phyloP scores from a whole-genome alignment of 305 asterid genomes.

The Fraxinus latifolia region DNA sequence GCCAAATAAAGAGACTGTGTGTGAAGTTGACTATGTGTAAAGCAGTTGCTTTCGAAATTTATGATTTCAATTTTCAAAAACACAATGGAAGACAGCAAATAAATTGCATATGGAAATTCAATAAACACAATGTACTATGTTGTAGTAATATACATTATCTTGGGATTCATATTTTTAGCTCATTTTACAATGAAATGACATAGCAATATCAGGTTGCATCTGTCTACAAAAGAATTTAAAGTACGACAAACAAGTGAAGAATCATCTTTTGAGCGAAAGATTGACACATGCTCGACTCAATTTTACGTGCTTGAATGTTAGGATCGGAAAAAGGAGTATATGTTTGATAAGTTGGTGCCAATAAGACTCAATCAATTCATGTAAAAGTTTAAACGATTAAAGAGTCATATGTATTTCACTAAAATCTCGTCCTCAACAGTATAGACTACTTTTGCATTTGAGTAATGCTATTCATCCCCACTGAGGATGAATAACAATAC shows the following conservation, averaged over 20 bases:
- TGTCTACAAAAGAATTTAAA: background rate
- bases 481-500: too few relatives aligned
- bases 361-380: background rate
- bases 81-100: background rate
- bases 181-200: background rate
- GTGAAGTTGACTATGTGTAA: slow-evolving; percentile 15
- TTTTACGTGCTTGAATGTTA: background rate
- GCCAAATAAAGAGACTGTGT: slow-evolving; percentile 2
- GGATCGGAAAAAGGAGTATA: background rate
- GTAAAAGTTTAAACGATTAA: background rate
- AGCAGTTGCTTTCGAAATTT: background rate
- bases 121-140: background rate
- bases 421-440: background rate
- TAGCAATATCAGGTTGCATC: background rate
- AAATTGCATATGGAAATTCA: background rate
- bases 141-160: background rate
- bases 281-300: background rate
- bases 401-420: too few relatives aligned
- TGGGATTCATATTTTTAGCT: background rate
- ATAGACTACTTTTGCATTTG: too few relatives aligned
- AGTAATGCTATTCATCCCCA: too few relatives aligned
- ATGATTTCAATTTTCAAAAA: background rate
- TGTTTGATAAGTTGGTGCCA: background rate
- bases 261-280: background rate
- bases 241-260: background rate